Percentiles rank a stretch among this genome's conserved stretches.
Conservation (phyloP, 2,329 filamentous ascomycete genomes). For the Aspergillus glaucus region DNA sequence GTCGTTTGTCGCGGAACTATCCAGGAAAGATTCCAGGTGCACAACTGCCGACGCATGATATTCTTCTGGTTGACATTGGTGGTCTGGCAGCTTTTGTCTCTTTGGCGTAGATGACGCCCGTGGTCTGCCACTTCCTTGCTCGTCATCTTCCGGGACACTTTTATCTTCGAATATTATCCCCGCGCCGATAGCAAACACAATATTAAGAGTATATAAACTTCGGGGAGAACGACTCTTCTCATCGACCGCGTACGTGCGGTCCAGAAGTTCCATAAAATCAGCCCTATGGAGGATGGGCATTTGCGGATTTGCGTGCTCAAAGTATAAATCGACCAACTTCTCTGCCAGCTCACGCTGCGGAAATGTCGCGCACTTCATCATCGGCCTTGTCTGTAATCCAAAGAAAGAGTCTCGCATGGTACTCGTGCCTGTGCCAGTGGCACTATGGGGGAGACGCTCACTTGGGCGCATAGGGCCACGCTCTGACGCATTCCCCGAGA, state of each 20-base stretch:
- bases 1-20: constrained; percentile 56
- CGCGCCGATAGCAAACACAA: constrained; percentile 92
- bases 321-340: constrained; percentile 75
- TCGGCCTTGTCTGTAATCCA: constrained; percentile 85
- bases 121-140: constrained; percentile 19
- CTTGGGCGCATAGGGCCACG: constrained; percentile 56
- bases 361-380: constrained; percentile 77
- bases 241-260: constrained; percentile 68
- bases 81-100: constrained; percentile 50
- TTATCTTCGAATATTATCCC: constrained; percentile 72
- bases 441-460: constrained; percentile 46
- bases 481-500: constrained; percentile 54
- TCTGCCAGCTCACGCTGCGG: constrained; percentile 69
- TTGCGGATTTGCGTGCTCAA: constrained; percentile 93
- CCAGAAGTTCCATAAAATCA: constrained; percentile 85
- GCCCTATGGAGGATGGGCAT: constrained; percentile 85
- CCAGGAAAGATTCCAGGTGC: constrained; percentile 78
- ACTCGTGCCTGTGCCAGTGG: constrained; percentile 55
- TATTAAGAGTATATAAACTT: constrained; percentile 91
- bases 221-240: constrained; percentile 62
- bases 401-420: constrained; percentile 96
- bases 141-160: constrained; percentile 18
- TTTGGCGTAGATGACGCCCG: constrained; percentile 32
- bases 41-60: constrained; percentile 94
- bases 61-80: constrained; percentile 76